Percentiles rank a stretch among this genome's conserved stretches.
Evolutionary conservation across 208 protist species (phyloP).

Genomic region (Acanthamoeba triangularis): DNA sequence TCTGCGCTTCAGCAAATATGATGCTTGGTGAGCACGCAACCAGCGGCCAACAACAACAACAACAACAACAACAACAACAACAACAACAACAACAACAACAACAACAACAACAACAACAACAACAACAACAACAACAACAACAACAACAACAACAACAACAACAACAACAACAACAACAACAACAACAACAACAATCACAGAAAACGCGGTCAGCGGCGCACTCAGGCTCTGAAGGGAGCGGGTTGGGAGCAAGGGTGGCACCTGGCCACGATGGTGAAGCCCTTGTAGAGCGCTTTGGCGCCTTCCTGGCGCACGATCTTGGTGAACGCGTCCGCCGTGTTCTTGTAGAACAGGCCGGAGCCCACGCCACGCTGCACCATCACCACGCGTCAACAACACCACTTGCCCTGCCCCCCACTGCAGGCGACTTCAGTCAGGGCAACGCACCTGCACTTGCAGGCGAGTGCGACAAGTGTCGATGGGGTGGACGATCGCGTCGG

Average conservation of each 20-base stretch:
- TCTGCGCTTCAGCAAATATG: neutral
- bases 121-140: too few relatives aligned
- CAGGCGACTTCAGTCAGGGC: too few relatives aligned
- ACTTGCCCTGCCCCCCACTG: neutral
- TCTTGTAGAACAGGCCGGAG: slow-evolving; percentile 32
- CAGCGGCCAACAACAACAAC: neutral
- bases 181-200: too few relatives aligned
- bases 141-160: too few relatives aligned
- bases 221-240: neutral
- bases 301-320: slow-evolving; percentile 68
- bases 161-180: too few relatives aligned
- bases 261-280: slow-evolving; percentile 74
- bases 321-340: slow-evolving; percentile 60
- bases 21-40: neutral
- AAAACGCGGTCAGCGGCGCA: neutral
- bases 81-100: too few relatives aligned
- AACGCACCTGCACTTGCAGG: slow-evolving; percentile 83
- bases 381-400: neutral
- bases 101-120: too few relatives aligned
- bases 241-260: neutral
- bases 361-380: slow-evolving; percentile 42
- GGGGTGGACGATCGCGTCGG: slow-evolving; percentile 87
- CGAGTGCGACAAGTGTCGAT: slow-evolving; percentile 87
- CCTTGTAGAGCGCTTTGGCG: slow-evolving; percentile 75
- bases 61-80: too few relatives aligned